Evolutionary conservation across 768 basidiomycete species (phyloP), one percentile per base, ranked within the genome.

Genomic region (Sistotremastrum suecicum): DNA sequence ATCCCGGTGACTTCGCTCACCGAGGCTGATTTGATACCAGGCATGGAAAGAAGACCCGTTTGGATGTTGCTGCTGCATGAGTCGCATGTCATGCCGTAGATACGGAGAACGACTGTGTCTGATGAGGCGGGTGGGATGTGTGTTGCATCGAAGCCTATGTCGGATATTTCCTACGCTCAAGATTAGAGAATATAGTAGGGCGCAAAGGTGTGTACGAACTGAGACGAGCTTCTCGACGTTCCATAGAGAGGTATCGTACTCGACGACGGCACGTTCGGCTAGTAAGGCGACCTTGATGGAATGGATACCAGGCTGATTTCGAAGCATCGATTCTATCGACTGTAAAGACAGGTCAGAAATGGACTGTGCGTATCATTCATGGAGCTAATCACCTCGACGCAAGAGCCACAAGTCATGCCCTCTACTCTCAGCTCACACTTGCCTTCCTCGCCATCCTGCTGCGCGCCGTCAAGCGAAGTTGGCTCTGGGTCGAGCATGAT

Each of bases 261-360:
- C 90, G 51, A 99, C 67, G 40, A 88, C 73, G 3, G 81, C 94
- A 9, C 94, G 80, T 61, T 99, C 94, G 8, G 95, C 89, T 29
- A 99, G 73, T n/a, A 99, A 72, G 28, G 92, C 92, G n/a, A 99
- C 91, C 58, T 90, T 89, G 50, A 95, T 65, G 7, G 82, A 85
- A 50, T 78, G 65, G 43, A 99, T 91, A n/a, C 95, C 95, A n/a
- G 77, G 66, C 60, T 92, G 87, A 11, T 68, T 69, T 56, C 80
- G 69, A 20, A 94, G 72, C 69, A 83, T 83, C 37, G 80, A 76
- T 59, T 94, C 90, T 47, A 92, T 91, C 9, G 84, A 76, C 82
- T 88, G 50, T 8, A 29, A 46, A 20, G 35, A 32, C 28, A 42
- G 11, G 11, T 42, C 46, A 37, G 41, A 11, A 28, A 44, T 33